Percentiles rank a stretch among this genome's conserved stretches.
These are phyloP conservation scores for Rutstroemia sydowiana DNA, from an alignment of 2,329 filamentous ascomycete species.

Conservation along the genomic window DNA sequence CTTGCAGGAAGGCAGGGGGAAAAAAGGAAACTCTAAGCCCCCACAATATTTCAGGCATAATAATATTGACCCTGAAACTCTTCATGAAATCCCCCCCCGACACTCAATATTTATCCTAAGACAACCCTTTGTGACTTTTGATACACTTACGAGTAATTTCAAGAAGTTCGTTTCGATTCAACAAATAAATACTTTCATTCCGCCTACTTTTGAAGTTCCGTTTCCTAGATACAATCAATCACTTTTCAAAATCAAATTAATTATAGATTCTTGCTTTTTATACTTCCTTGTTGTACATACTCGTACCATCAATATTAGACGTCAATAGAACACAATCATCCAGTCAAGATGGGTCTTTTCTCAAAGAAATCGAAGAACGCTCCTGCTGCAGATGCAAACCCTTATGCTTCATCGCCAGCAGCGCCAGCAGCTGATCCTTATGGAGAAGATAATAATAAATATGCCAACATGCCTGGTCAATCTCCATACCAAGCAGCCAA, in stretches of 20 bases:
- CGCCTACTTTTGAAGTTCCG: background rate
- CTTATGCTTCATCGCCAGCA: constrained; percentile 27
- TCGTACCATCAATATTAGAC: background rate
- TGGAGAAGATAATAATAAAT: constrained; percentile 48
- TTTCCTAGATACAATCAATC: background rate
- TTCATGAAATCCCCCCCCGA: background rate
- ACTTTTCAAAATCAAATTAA: background rate
- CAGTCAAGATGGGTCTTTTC: constrained; percentile 34
- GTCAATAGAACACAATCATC: background rate
- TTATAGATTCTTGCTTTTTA: no score
- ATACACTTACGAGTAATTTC: background rate
- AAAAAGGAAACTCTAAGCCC: no score
- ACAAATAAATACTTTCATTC: background rate
- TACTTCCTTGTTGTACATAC: no score
- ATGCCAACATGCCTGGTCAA: constrained; percentile 38
- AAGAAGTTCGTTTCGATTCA: background rate
- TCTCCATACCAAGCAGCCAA: constrained; percentile 23
- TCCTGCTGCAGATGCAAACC: constrained; percentile 32
- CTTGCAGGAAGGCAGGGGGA: no score
- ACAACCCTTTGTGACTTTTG: background rate
- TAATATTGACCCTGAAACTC: background rate
- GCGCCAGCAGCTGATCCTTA: constrained; percentile 46
- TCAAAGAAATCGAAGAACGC: constrained; percentile 41
- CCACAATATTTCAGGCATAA: background rate
- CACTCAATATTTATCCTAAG: background rate